phyloP scores from a whole-genome alignment of 305 asterid species.

The Solanum hybrid region DNA sequence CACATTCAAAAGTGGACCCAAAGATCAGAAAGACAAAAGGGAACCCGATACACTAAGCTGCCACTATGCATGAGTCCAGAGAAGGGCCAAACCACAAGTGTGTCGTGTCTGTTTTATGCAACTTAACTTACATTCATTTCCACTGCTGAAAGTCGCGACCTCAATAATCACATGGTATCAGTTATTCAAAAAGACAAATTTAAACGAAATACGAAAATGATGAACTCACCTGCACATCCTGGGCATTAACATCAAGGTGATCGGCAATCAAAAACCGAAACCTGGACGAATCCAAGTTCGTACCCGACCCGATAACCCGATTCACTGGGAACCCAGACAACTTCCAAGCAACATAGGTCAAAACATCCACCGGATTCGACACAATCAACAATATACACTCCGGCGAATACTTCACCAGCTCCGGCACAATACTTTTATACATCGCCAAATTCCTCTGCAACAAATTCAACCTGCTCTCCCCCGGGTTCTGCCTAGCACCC shows the following conservation, averaged over 20 bases:
- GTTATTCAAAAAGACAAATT: background rate
- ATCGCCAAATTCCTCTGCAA: slow-evolving; percentile 52
- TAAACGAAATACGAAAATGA: background rate
- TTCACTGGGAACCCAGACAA: slow-evolving; percentile 60
- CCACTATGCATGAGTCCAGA: background rate
- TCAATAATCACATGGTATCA: background rate
- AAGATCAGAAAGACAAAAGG: background rate
- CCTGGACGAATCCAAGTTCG: slow-evolving; percentile 77
- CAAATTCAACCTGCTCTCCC: slow-evolving; percentile 65
- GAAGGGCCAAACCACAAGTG: background rate
- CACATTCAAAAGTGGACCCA: background rate
- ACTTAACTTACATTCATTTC: background rate
- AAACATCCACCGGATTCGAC: slow-evolving; percentile 76
- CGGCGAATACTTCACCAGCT: slow-evolving; percentile 54
- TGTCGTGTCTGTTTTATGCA: background rate
- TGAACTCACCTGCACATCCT: slow-evolving; percentile 70
- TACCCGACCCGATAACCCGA: slow-evolving; percentile 84
- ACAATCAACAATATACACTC: slow-evolving; percentile 54
- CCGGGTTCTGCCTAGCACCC: slow-evolving; percentile 76
- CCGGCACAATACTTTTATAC: slow-evolving; percentile 52
- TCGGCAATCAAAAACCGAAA: slow-evolving; percentile 85
- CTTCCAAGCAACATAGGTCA: slow-evolving; percentile 81
- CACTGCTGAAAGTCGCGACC: background rate
- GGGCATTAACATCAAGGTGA: slow-evolving; percentile 83
- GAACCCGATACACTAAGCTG: background rate